Base-by-base conservation (phyloP, 768 basidiomycete species). In the Hypholoma sublateritium region DNA sequence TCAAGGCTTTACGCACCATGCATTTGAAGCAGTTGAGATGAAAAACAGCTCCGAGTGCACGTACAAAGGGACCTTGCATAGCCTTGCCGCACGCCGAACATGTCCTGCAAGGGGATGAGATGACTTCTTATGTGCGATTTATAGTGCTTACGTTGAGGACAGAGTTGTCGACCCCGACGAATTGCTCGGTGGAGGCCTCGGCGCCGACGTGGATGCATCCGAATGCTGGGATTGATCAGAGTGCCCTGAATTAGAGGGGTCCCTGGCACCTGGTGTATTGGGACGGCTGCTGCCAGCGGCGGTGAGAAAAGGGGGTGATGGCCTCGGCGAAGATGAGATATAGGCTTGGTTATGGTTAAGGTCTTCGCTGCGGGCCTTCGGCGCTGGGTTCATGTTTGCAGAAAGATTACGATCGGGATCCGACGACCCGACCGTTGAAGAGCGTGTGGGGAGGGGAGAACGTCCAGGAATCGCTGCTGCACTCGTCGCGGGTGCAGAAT, bases 1-100 rank as follows among this genome's bases (percentile, higher is more conserved):
- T 42, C 41, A 46, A 34, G 11, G 37, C 39, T 39, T 35, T 58
- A 76, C 89, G 62, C 65, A 97, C 96, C 83, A 93, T 83, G 80
- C 97, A 99, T 67, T 92, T 91, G 83, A 99, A 99, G 77, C 97
- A 99, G 64, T 92, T 91, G n/a, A 98, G 73, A 72, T 99, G 97
- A 69, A 88, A 98, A 21, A 98, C 93, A 0, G 91, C 90, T 56
- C 91, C 89, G 50, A 99, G 78, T 0, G 97, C 97, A 57, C 97
- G 84, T 35, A 99, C 97, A 73, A 98, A 98, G 46, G 95, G 94
- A 12, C 97, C 96, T 59, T 94, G 89, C 85, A 98, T 91, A 37
- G 85, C 74, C 67, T 87, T 86, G 39, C 85, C 86, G 66, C 91
- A 92, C 12, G 91, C 83, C 22, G 87, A 84, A 67, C 91, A 93